phyloP scores from a whole-genome alignment of 140 eudicot species.

The Anethum foeniculum region DNA sequence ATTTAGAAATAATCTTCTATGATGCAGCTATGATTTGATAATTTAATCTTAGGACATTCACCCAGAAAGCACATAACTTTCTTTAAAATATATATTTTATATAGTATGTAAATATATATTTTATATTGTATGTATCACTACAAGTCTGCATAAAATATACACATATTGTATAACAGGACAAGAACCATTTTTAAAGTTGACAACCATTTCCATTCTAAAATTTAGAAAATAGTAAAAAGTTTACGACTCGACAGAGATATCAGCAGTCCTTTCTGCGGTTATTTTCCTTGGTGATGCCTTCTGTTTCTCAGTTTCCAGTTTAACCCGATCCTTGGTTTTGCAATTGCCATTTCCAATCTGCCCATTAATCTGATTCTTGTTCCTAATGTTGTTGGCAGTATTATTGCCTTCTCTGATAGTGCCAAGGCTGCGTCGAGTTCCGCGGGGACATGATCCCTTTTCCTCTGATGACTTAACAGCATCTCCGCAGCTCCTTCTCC shows the following conservation, averaged over 20 bases:
- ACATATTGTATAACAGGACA: not conserved
- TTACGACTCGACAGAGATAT: constrained; percentile 6
- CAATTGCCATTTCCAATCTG: not conserved
- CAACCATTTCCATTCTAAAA: not conserved
- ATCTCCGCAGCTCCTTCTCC: constrained; percentile 82
- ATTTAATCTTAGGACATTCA: not conserved
- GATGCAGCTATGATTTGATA: not conserved
- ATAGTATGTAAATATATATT: not conserved
- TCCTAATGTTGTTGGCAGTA: not conserved
- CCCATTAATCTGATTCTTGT: not conserved
- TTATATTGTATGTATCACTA: not conserved
- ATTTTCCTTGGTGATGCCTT: not conserved
- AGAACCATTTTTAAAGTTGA: not conserved
- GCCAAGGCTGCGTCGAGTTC: constrained; percentile 67
- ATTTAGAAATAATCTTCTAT: not conserved
- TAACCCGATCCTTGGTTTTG: constrained; percentile 9
- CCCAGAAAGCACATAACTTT: not conserved
- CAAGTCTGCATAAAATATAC: constrained; percentile 2
- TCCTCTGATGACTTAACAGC: constrained; percentile 36
- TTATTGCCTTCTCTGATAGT: constrained; percentile 27
- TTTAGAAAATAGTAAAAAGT: not conserved
- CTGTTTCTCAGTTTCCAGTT: constrained; percentile 3
- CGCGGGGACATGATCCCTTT: constrained; percentile 33
- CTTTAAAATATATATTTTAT: not conserved
- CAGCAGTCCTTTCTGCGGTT: not conserved